phyloP scores from a whole-genome alignment of 2,329 filamentous ascomycete genomes.

The Lasiodiplodia citricola region DNA sequence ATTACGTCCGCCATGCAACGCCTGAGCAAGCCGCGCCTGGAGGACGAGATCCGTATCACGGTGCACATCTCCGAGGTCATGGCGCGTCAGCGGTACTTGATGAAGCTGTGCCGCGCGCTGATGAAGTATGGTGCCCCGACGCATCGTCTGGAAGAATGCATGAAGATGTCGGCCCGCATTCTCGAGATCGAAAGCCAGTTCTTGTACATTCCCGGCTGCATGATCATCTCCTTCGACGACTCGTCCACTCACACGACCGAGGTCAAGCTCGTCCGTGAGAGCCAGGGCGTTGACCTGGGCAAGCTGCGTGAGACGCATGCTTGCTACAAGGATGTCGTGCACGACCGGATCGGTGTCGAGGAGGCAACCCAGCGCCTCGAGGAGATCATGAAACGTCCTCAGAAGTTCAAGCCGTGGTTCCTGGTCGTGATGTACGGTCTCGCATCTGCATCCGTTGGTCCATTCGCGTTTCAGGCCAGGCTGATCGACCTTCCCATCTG shows the following conservation, averaged over 20 bases:
- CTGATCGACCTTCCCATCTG: slow-evolving; percentile 79
- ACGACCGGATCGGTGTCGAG: slow-evolving; percentile 74
- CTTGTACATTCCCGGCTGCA: slow-evolving; percentile 86
- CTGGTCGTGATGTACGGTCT: slow-evolving; percentile 73
- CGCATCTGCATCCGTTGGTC: slow-evolving; percentile 76
- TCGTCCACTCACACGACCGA: slow-evolving; percentile 75
- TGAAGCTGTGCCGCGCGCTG: slow-evolving; percentile 81
- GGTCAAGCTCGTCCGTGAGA: slow-evolving; percentile 73
- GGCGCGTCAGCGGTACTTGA: slow-evolving; percentile 79
- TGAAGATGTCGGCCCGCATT: slow-evolving; percentile 87
- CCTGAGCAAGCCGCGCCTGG: slow-evolving; percentile 44
- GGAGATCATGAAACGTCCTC: slow-evolving; percentile 63
- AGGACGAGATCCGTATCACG: slow-evolving; percentile 63
- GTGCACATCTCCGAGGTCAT: slow-evolving; percentile 72
- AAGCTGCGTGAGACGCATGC: slow-evolving; percentile 76
- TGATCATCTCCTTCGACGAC: slow-evolving; percentile 92
- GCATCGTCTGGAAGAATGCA: slow-evolving; percentile 88
- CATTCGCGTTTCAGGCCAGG: slow-evolving; percentile 79
- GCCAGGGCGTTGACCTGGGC: slow-evolving; percentile 74
- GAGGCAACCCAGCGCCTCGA: slow-evolving; percentile 70
- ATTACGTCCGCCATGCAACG: slow-evolving; percentile 41
- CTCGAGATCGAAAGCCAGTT: slow-evolving; percentile 90
- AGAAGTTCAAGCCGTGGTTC: slow-evolving; percentile 57
- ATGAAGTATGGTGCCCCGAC: slow-evolving; percentile 93
- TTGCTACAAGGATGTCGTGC: slow-evolving; percentile 82